Conservation (phyloP, 768 basidiomycete species). For the Pleurotus pulmonarius region DNA sequence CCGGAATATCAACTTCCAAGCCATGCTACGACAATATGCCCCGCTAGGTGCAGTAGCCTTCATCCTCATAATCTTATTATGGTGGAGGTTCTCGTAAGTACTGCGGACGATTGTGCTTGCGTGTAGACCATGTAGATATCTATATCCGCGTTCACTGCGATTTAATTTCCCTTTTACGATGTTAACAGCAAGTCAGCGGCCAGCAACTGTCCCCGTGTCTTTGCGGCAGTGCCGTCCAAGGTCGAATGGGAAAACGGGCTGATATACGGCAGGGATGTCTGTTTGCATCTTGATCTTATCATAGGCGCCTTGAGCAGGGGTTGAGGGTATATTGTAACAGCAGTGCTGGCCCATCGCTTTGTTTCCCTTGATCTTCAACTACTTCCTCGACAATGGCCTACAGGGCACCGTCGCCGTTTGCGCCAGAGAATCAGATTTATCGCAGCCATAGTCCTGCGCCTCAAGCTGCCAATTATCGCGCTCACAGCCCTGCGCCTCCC, state of each 20-base stretch:
- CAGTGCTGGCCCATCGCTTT: no score
- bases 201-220: no score
- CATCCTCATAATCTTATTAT: conserved; percentile 72
- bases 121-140: conserved; percentile 10
- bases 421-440: conserved; percentile 6
- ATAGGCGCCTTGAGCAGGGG: not conserved
- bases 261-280: not conserved
- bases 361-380: no score
- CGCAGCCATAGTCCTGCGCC: conserved; percentile 2
- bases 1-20: conserved; percentile 88
- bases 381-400: conserved; percentile 20
- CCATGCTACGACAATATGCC: conserved; percentile 94
- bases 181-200: no score
- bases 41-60: conserved; percentile 82
- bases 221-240: no score
- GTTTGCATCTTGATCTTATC: conserved; percentile 5
- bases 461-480: not conserved
- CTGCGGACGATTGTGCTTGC: conserved; percentile 1
- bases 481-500: not conserved
- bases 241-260: not conserved
- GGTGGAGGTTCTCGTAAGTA: conserved; percentile 69
- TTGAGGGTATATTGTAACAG: not conserved
- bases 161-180: not conserved
- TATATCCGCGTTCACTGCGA: conserved; percentile 10
- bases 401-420: conserved; percentile 22